Evolutionary conservation across 1,139 yeast genomes (phyloP).

Genomic region (Hanseniaspora uvarum): DNA sequence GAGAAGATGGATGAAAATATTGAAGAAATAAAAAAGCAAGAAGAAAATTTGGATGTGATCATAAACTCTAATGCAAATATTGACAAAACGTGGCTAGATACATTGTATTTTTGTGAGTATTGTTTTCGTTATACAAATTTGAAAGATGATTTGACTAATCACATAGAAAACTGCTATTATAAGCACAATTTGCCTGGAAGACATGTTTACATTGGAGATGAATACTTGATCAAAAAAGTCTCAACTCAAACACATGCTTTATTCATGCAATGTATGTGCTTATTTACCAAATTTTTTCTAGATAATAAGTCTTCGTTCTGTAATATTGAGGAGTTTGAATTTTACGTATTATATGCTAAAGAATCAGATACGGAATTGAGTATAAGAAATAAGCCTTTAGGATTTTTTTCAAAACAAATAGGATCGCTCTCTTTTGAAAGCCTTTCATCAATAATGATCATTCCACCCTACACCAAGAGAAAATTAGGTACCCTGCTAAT

Average conservation of each 20-base stretch:
- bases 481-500: conserved; percentile 71
- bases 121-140: conserved; percentile 71
- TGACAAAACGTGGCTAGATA: conserved; percentile 43
- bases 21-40: conserved; percentile 12
- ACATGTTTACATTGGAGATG: conserved; percentile 54
- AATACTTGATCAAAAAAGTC: conserved; percentile 50
- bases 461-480: conserved; percentile 82
- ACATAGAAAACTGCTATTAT: conserved; percentile 41
- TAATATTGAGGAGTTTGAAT: conserved; percentile 66
- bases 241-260: conserved; percentile 54
- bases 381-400: conserved; percentile 50
- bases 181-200: conserved; percentile 48
- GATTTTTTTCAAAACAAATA: conserved; percentile 82
- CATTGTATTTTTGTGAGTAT: conserved; percentile 59
- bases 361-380: conserved; percentile 18
- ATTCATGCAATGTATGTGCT: conserved; percentile 70
- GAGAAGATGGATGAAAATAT: conserved; percentile 9
- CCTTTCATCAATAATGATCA: conserved; percentile 78
- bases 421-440: conserved; percentile 78
- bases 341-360: conserved; percentile 57
- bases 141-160: conserved; percentile 35
- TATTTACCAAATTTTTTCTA: conserved; percentile 79
- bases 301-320: conserved; percentile 85
- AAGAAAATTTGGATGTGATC: conserved; percentile 19
- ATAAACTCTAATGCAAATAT: conserved; percentile 15